These are phyloP conservation scores for Saturnispora galanensis DNA, from an alignment of 805 yeast genomes.

Conservation along the genomic window DNA sequence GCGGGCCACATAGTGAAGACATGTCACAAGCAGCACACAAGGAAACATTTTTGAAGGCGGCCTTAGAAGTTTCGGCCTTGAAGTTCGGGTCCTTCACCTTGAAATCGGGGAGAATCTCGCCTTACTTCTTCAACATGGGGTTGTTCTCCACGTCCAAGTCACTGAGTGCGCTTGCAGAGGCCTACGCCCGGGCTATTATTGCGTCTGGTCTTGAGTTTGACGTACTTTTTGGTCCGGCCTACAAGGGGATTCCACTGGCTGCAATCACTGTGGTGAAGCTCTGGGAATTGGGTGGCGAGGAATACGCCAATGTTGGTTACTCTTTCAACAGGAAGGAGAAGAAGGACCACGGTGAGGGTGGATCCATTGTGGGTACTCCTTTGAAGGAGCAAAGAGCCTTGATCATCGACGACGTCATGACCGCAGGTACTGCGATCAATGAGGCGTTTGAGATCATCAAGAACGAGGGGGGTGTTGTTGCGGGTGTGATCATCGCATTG, in stretches of 20 bases:
- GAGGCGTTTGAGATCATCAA: slow-evolving; percentile 82
- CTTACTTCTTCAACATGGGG: slow-evolving; percentile 94
- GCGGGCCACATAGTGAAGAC: neutral
- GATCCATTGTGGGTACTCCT: slow-evolving; percentile 78
- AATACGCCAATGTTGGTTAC: slow-evolving; percentile 65
- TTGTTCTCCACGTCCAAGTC: slow-evolving; percentile 72
- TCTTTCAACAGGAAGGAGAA: slow-evolving; percentile 95
- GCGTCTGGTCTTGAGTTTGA: slow-evolving; percentile 78
- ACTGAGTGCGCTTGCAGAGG: slow-evolving; percentile 70
- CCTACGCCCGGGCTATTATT: slow-evolving; percentile 84
- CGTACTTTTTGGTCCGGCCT: slow-evolving; percentile 93
- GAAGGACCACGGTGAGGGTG: slow-evolving; percentile 98
- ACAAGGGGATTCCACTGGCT: slow-evolving; percentile 93
- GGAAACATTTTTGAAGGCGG: slow-evolving; percentile 58
- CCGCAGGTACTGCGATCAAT: slow-evolving; percentile 96
- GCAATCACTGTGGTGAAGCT: slow-evolving; percentile 88
- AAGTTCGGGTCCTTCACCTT: slow-evolving; percentile 83
- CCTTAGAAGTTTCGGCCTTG: slow-evolving; percentile 73
- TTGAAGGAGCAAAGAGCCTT: slow-evolving; percentile 64
- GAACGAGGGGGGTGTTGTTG: slow-evolving; percentile 59
- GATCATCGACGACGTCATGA: slow-evolving; percentile 94
- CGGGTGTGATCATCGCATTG: slow-evolving; percentile 81
- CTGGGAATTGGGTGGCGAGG: slow-evolving; percentile 80
- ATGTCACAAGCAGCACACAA: slow-evolving; percentile 18
- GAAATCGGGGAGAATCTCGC: slow-evolving; percentile 89